Conservation (phyloP, 2,329 filamentous ascomycete genomes). For the Penicillium sp. region DNA sequence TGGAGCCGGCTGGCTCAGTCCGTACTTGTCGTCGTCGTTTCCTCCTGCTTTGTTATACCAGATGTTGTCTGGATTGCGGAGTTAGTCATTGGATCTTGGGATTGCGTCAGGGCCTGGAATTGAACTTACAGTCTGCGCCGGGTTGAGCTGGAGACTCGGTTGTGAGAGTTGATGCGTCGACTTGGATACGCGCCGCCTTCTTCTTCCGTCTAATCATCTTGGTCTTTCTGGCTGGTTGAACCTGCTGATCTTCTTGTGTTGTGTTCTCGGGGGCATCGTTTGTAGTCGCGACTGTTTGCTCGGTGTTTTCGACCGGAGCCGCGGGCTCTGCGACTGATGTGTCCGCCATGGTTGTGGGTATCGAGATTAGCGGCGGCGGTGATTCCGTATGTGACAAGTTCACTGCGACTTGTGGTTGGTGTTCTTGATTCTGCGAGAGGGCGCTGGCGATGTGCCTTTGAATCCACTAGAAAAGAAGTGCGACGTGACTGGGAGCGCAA, state of each 20-base stretch:
- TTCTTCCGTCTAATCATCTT: constrained; percentile 92
- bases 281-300: constrained; percentile 22
- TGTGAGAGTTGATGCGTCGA: constrained; percentile 80
- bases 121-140: constrained; percentile 68
- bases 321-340: constrained; percentile 33
- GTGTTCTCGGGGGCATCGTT: constrained; percentile 33
- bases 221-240: constrained; percentile 59
- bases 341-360: constrained; percentile 30
- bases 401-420: not conserved
- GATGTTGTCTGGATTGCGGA: constrained; percentile 67
- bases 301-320: constrained; percentile 52
- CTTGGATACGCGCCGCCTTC: constrained; percentile 84
- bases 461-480: not conserved
- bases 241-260: constrained; percentile 19
- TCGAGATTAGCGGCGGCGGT: not conserved
- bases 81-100: not conserved
- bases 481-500: not conserved
- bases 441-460: not conserved
- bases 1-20: constrained; percentile 78
- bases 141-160: constrained; percentile 88
- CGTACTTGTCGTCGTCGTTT: constrained; percentile 88
- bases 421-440: not conserved
- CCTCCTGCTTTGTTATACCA: constrained; percentile 99
- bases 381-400: not conserved
- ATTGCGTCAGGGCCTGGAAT: not conserved